phyloP scores from a whole-genome alignment of 495 filamentous ascomycete genomes.

The Hypoxylon perforatum region DNA sequence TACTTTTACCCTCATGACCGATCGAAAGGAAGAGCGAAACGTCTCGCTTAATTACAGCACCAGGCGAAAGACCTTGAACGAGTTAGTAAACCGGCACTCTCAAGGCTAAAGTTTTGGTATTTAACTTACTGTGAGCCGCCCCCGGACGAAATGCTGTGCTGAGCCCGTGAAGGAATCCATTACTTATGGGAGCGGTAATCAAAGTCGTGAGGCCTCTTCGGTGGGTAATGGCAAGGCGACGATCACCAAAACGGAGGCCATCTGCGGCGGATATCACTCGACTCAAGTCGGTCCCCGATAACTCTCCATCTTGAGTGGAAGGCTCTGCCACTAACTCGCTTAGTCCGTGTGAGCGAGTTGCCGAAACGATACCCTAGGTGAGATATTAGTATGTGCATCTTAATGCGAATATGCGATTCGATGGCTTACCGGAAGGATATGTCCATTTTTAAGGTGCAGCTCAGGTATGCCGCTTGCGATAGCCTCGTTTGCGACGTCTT shows the following conservation, averaged over 20 bases:
- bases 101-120: not conserved
- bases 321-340: not conserved
- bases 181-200: not conserved
- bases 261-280: not conserved
- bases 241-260: not conserved
- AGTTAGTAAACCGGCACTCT: not conserved
- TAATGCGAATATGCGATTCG: not conserved
- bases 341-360: not conserved
- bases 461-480: not conserved
- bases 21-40: constrained; percentile 6
- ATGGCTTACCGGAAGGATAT: constrained; percentile 6
- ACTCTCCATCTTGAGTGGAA: not conserved
- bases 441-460: not conserved
- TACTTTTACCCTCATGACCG: constrained; percentile 2
- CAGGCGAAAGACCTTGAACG: not conserved
- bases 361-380: not conserved
- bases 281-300: not conserved
- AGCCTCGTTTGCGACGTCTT: not conserved
- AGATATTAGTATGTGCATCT: not conserved
- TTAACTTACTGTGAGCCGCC: constrained; percentile 2
- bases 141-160: constrained; percentile 3
- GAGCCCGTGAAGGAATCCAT: not conserved
- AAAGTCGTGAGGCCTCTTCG: constrained; percentile 1
- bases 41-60: not conserved
- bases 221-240: not conserved